Evolutionary conservation across 768 basidiomycete genomes (phyloP).

Genomic region (Sporobolomyces phaffii): DNA sequence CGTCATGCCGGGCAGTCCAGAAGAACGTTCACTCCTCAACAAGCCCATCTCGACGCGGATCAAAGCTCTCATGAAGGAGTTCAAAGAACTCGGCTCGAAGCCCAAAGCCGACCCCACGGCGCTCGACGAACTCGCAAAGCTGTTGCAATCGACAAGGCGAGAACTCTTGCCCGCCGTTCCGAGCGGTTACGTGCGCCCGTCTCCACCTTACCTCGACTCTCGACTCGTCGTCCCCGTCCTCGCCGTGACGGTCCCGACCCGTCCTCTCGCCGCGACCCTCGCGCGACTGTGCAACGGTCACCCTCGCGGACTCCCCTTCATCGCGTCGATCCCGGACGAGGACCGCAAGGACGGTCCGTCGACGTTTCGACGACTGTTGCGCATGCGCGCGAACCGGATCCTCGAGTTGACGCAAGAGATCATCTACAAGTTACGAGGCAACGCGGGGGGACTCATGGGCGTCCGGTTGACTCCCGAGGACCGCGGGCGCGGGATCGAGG

Average conservation of each 20-base stretch:
- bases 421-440: conserved; percentile 46
- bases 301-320: conserved; percentile 48
- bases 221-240: conserved; percentile 46
- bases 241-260: conserved; percentile 50
- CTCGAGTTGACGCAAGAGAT: conserved; percentile 44
- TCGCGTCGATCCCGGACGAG: conserved; percentile 44
- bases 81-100: not conserved
- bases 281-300: conserved; percentile 46
- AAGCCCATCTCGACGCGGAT: not conserved
- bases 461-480: conserved; percentile 45
- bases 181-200: not conserved
- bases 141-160: not conserved
- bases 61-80: conserved; percentile 34
- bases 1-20: conserved; percentile 27
- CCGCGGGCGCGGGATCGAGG: conserved; percentile 47
- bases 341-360: conserved; percentile 47
- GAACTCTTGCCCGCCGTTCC: not conserved
- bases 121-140: not conserved
- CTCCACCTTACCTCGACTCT: conserved; percentile 19
- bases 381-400: conserved; percentile 47
- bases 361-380: conserved; percentile 46
- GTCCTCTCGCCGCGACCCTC: conserved; percentile 49
- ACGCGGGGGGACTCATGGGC: conserved; percentile 49
- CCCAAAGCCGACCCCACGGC: not conserved
- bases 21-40: conserved; percentile 22